Conservation (phyloP, 169 alveolate genomes). For the Plasmodium gallinaceum region DNA sequence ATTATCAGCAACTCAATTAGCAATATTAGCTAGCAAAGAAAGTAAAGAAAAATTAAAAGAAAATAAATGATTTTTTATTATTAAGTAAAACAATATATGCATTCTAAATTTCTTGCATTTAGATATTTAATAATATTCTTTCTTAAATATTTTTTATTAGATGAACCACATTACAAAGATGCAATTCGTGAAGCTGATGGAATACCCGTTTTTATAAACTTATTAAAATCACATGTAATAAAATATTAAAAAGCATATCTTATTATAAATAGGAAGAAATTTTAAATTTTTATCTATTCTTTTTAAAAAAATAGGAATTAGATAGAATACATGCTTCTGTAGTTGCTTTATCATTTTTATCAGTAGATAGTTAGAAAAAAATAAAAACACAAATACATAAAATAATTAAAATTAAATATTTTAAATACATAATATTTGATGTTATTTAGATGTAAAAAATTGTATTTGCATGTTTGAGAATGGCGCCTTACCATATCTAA, state of each 20-base stretch:
- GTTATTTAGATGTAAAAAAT: constrained; percentile 83
- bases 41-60: constrained; percentile 34
- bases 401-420: neutral
- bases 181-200: constrained; percentile 88
- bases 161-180: constrained; percentile 88
- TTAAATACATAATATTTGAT: neutral
- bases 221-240: constrained; percentile 83
- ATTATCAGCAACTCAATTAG: constrained; percentile 95
- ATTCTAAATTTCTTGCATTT: neutral
- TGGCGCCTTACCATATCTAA: constrained; percentile 90
- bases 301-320: constrained; percentile 79
- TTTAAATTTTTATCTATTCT: neutral
- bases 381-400: neutral
- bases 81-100: neutral
- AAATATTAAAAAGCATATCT: constrained; percentile 23
- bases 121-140: neutral
- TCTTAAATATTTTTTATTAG: constrained; percentile 25
- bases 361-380: constrained; percentile 87
- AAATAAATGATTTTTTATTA: neutral
- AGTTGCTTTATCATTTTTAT: constrained; percentile 92
- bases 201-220: constrained; percentile 86
- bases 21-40: constrained; percentile 91
- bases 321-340: constrained; percentile 94
- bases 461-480: constrained; percentile 90
- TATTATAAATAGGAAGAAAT: neutral